Conservation (phyloP, 2,329 filamentous ascomycete species). For the Talaromyces verruculosus region DNA sequence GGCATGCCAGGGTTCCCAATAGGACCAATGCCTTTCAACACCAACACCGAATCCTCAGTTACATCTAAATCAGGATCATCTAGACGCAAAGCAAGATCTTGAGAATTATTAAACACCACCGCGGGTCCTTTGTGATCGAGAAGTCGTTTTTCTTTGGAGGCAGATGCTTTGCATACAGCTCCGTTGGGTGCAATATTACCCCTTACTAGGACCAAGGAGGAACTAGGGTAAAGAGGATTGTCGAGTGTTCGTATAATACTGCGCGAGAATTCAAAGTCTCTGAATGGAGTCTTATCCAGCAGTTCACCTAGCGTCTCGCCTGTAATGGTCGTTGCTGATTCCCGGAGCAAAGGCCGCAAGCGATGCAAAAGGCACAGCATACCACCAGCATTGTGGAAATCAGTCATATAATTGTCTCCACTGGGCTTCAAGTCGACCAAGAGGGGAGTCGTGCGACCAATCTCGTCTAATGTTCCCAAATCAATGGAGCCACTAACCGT, state of each 20-base stretch:
- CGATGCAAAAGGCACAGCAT: slow-evolving; percentile 52
- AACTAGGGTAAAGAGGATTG: slow-evolving; percentile 47
- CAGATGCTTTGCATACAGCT: slow-evolving; percentile 53
- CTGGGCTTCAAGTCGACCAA: slow-evolving; percentile 55
- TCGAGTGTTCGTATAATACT: slow-evolving; percentile 48
- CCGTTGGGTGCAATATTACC: slow-evolving; percentile 53
- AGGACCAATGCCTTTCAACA: slow-evolving; percentile 53
- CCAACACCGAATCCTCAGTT: slow-evolving; percentile 47
- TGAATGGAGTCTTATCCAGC: slow-evolving; percentile 46
- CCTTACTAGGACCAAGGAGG: slow-evolving; percentile 47
- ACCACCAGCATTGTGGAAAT: slow-evolving; percentile 55
- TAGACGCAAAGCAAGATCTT: slow-evolving; percentile 48
- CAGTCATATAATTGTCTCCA: slow-evolving; percentile 56
- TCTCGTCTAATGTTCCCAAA: slow-evolving; percentile 49
- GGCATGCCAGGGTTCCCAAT: slow-evolving; percentile 56
- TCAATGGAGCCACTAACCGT: slow-evolving; percentile 47
- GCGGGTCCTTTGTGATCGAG: slow-evolving; percentile 48
- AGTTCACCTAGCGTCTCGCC: slow-evolving; percentile 51
- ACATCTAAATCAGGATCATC: slow-evolving; percentile 49
- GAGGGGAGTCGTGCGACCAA: slow-evolving; percentile 49
- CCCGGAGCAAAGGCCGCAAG: slow-evolving; percentile 47
- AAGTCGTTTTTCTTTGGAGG: slow-evolving; percentile 49
- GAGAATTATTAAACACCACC: slow-evolving; percentile 51
- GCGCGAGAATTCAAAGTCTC: slow-evolving; percentile 43
- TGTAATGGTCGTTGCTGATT: slow-evolving; percentile 46